Evolutionary conservation across 2,329 filamentous ascomycete species (phyloP).

Genomic region (Pestalotiopsis fici): DNA sequence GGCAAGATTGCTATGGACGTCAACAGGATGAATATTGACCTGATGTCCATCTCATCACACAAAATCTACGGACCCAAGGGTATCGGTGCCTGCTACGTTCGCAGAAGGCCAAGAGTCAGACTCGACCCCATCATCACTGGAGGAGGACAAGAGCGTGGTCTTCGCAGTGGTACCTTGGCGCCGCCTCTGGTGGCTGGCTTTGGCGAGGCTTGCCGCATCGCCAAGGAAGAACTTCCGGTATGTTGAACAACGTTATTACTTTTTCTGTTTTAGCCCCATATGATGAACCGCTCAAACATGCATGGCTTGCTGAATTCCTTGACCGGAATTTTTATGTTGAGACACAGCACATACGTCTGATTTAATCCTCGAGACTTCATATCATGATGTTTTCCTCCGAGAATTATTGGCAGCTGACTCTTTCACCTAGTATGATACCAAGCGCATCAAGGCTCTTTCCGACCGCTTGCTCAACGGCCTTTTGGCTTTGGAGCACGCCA

Average conservation of each 20-base stretch:
- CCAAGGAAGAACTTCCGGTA: constrained; percentile 88
- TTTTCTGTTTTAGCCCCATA: constrained; percentile 30
- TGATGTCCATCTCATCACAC: constrained; percentile 98
- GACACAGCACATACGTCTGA: constrained; percentile 70
- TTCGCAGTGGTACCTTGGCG: constrained; percentile 91
- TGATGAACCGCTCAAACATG: constrained; percentile 89
- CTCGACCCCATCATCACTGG: constrained; percentile 95
- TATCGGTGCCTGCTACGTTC: constrained; percentile 93
- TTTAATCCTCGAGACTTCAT: constrained; percentile 17
- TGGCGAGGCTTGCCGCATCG: constrained; percentile 92
- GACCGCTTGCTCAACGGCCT: constrained; percentile 82
- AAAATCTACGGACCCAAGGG: constrained; percentile 99
- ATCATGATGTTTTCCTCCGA: background rate
- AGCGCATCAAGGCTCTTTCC: constrained; percentile 80
- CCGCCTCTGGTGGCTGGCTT: constrained; percentile 89
- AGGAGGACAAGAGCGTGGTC: constrained; percentile 91
- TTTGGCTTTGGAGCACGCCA: constrained; percentile 86
- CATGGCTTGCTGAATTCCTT: constrained; percentile 87
- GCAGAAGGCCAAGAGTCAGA: constrained; percentile 88
- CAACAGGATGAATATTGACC: constrained; percentile 95
- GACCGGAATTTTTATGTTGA: constrained; percentile 61
- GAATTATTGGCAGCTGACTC: constrained; percentile 14
- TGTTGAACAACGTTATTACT: constrained; percentile 37
- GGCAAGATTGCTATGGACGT: constrained; percentile 97
- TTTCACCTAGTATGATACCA: constrained; percentile 78